Evolutionary conservation across 768 basidiomycete genomes (phyloP).

Genomic region (Tulasnella sp.): DNA sequence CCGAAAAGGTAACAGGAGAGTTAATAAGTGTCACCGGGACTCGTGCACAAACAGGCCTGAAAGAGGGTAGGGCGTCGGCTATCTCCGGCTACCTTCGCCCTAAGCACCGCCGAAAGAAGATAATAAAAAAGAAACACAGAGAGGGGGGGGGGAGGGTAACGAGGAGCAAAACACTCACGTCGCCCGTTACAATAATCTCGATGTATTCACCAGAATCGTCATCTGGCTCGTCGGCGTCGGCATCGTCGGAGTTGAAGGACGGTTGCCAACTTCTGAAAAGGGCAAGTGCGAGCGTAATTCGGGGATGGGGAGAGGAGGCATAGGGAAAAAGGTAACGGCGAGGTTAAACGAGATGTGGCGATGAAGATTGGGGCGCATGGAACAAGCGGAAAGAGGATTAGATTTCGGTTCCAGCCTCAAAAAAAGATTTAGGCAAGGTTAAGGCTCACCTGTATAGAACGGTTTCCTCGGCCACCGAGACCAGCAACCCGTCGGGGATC

Average conservation of each 20-base stretch:
- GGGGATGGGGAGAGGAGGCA: background rate
- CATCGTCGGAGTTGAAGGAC: conserved; percentile 44
- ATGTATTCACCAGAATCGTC: conserved; percentile 53
- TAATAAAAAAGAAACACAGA: background rate
- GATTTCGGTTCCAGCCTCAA: background rate
- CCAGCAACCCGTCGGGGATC: conserved; percentile 7
- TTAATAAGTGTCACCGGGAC: background rate
- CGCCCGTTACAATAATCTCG: conserved; percentile 66
- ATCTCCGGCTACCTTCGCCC: conserved; percentile 16
- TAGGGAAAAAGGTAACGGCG: background rate
- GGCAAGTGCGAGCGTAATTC: conserved; percentile 14
- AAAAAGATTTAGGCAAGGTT: conserved; percentile 6
- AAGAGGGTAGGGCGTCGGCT: conserved; percentile 16
- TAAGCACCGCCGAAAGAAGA: background rate
- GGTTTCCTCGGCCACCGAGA: background rate
- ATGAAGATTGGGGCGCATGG: background rate
- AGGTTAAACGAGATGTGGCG: conserved; percentile 18
- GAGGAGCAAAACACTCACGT: conserved; percentile 46
- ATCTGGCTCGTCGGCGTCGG: conserved; percentile 48
- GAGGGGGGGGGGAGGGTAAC: background rate
- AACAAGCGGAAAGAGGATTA: conserved; percentile 3
- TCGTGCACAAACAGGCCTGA: conserved; percentile 5
- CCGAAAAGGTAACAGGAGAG: conserved; percentile 2
- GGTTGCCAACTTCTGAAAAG: conserved; percentile 37
- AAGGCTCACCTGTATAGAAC: conserved; percentile 27